These are phyloP conservation scores for Clavariopsis aquatica DNA, from an alignment of 495 filamentous ascomycete species.

Conservation along the genomic window DNA sequence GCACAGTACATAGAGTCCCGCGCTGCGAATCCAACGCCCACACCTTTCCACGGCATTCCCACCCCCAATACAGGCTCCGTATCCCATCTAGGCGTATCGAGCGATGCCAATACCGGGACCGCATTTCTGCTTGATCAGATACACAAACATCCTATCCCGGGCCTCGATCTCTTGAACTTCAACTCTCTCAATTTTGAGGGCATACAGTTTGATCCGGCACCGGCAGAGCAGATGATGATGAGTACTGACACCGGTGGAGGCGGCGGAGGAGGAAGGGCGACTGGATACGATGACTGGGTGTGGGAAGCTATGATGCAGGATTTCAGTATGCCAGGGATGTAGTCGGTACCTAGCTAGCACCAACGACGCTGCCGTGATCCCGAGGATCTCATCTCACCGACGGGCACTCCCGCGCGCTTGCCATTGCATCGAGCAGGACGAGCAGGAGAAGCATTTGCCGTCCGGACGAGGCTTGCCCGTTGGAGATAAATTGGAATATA, in stretches of 20 bases:
- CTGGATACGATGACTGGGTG: slow-evolving; percentile 11
- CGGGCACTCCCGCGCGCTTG: neutral
- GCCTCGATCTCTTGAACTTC: neutral
- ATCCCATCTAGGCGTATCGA: neutral
- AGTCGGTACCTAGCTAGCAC: slow-evolving; percentile 1
- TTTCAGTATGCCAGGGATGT: slow-evolving; percentile 15
- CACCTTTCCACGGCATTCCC: neutral
- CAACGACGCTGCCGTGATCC: neutral
- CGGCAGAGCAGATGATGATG: neutral
- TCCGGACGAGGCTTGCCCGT: neutral
- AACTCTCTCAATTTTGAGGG: slow-evolving; percentile 1
- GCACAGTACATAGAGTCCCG: neutral
- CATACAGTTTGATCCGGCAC: neutral
- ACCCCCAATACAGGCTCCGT: neutral
- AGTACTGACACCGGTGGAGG: neutral
- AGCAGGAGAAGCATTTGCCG: neutral
- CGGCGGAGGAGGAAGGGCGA: neutral
- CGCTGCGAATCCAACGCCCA: neutral
- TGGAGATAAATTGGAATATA: neutral
- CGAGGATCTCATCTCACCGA: neutral
- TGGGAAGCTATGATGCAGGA: slow-evolving; percentile 31
- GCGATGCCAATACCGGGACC: neutral
- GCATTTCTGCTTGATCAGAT: neutral
- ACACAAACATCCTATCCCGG: neutral
- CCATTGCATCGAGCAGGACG: neutral